Base-by-base conservation (phyloP, 176 grass and related monocot species). In the Poa pratensis region DNA sequence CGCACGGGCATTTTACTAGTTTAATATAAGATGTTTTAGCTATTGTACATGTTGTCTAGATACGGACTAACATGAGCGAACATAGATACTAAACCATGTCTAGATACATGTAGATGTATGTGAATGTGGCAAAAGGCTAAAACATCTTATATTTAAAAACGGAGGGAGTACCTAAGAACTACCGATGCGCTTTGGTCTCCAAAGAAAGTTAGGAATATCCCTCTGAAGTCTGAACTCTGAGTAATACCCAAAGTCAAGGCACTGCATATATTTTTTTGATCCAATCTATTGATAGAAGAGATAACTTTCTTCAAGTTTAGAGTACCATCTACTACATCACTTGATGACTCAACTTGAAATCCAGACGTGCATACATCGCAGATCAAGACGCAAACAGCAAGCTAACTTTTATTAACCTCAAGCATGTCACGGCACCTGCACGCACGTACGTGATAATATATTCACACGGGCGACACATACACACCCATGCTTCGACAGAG, bases 181-280 rank as follows among this genome's bases (percentile, higher is more conserved):
- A 23, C 2, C 0, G 42, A 73, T 46, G 40, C 69, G 40, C 40
- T 48, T 73, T 5, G 27, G 15, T 15, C 26, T 71, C 54, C 54
- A 52, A 59, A 17, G 22, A n/a, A 60, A 73, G 37, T 6, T 83
- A 1, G 39, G 18, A 62, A 62, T 46, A 83, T 82, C 67, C 13
- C 57, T 61, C 14, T 45, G 10, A 51, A 5, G 5, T 46, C 35
- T 37, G 8, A 24, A 7, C 27, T 24, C 32, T 58, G 16, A 75
- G 13, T 11, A 5, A 35, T 13, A 32, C 17, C 63, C 35, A 23
- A 22, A 24, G 9, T 17, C 3, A 53, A 15, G 11, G 1, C 18
- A 39, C 19, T 69, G 20, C 26, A 34, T 81, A 37, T 40, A 40
- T 40, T 7, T 40, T 40, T 49, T 13, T 37, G 42, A 24, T 64